Conservation (phyloP, 345 rosid genomes). For the Eucalyptus marginata region DNA sequence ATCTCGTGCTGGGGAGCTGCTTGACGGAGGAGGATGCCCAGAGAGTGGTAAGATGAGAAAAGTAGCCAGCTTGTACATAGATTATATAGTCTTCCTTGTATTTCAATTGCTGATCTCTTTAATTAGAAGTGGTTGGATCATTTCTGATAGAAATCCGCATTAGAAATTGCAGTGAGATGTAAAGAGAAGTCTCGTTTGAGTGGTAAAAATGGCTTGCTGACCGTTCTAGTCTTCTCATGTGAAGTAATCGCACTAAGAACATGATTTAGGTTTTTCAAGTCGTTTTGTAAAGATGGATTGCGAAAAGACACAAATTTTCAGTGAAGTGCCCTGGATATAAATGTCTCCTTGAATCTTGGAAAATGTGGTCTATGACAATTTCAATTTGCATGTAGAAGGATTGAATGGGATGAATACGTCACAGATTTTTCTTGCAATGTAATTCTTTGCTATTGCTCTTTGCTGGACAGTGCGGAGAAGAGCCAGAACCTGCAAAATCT, state of each 20-base stretch:
- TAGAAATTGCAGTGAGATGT: neutral
- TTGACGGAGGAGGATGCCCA: neutral
- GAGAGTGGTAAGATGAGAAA: neutral
- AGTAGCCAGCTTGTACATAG: neutral
- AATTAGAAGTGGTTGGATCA: neutral
- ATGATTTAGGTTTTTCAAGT: neutral
- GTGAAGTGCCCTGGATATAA: neutral
- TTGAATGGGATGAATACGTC: too few species aligned
- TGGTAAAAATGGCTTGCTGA: neutral
- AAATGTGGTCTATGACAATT: neutral
- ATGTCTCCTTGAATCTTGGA: neutral
- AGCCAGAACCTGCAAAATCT: too few species aligned
- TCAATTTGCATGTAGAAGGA: neutral
- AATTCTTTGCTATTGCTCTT: too few species aligned
- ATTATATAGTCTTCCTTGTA: neutral
- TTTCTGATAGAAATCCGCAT: neutral
- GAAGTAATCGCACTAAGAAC: neutral
- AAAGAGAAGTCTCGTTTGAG: neutral
- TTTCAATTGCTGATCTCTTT: neutral
- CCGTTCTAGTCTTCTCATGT: neutral
- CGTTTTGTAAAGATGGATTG: neutral
- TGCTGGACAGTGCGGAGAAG: too few species aligned
- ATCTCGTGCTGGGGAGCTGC: neutral
- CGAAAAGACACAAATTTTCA: neutral
- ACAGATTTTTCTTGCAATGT: too few species aligned